phyloP scores from a whole-genome alignment of 352 stramenopile genomes.

The Blastocystis sp. region DNA sequence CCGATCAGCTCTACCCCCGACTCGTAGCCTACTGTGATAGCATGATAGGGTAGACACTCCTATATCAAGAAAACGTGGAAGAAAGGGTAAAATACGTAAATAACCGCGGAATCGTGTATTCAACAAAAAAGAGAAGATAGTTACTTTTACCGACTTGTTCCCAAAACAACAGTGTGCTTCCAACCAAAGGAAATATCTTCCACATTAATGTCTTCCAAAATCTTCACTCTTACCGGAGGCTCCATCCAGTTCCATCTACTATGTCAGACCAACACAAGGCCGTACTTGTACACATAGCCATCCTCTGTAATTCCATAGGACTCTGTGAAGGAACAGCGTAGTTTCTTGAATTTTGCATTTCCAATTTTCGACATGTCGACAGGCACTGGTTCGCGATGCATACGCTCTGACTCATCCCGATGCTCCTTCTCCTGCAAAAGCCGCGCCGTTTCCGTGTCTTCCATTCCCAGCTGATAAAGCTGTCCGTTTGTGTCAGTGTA shows the following conservation, averaged over 20 bases:
- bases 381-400: background rate
- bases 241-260: constrained; percentile 55
- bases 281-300: constrained; percentile 55
- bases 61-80: background rate
- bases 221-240: constrained; percentile 9
- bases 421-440: background rate
- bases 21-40: background rate
- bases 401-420: constrained; percentile 44
- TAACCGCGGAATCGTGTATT: background rate
- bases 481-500: constrained; percentile 11
- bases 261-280: background rate
- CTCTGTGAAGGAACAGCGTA: constrained; percentile 44
- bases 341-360: constrained; percentile 32
- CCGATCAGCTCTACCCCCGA: background rate
- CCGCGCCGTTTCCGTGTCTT: constrained; percentile 16
- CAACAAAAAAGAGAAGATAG: background rate
- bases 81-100: background rate
- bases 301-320: constrained; percentile 58
- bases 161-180: constrained; percentile 55
- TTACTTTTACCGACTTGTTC: background rate
- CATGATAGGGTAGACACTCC: background rate
- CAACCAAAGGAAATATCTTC: constrained; percentile 57
- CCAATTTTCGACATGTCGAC: constrained; percentile 24
- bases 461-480: constrained; percentile 42
- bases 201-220: constrained; percentile 54